Evolutionary conservation across 2,329 filamentous ascomycete genomes (phyloP).

Genomic region (Trichophyton rubrum): DNA sequence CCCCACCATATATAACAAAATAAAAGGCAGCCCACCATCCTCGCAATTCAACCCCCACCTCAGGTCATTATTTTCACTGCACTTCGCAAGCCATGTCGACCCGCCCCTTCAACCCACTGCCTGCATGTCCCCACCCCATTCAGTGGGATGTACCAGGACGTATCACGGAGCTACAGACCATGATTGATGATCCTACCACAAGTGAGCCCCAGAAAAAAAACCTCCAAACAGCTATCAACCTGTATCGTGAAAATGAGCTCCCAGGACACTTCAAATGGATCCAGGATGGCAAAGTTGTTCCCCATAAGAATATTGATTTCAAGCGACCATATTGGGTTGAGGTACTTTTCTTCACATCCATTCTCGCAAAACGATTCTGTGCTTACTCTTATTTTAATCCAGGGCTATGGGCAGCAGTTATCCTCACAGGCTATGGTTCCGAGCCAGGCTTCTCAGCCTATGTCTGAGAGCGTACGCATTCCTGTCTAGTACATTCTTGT

Average conservation of each 20-base stretch:
- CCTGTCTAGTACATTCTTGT: not conserved
- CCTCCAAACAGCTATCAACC: slow-evolving; percentile 10
- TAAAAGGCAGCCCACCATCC: too few relatives aligned
- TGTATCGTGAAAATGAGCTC: slow-evolving; percentile 10
- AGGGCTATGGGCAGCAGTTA: too few relatives aligned
- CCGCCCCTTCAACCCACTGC: slow-evolving; percentile 7
- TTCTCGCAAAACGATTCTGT: too few relatives aligned
- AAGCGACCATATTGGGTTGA: slow-evolving; percentile 8
- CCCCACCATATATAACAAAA: too few relatives aligned
- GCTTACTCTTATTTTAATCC: too few relatives aligned
- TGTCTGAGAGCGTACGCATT: not conserved
- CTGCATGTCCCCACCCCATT: slow-evolving; percentile 9
- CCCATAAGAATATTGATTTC: slow-evolving; percentile 7
- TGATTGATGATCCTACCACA: slow-evolving; percentile 9
- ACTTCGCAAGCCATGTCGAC: slow-evolving; percentile 4
- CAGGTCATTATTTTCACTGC: too few relatives aligned
- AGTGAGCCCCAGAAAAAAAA: slow-evolving; percentile 10
- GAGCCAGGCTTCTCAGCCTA: not conserved
- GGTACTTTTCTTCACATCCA: not conserved
- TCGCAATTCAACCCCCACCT: too few relatives aligned
- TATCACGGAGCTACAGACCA: slow-evolving; percentile 10
- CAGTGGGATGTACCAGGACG: slow-evolving; percentile 10
- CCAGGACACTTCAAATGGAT: slow-evolving; percentile 6
- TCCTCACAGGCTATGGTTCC: too few relatives aligned
- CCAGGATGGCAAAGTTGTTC: slow-evolving; percentile 11